phyloP scores from a whole-genome alignment of 306 rosid species.

The Sicyos edulis region DNA sequence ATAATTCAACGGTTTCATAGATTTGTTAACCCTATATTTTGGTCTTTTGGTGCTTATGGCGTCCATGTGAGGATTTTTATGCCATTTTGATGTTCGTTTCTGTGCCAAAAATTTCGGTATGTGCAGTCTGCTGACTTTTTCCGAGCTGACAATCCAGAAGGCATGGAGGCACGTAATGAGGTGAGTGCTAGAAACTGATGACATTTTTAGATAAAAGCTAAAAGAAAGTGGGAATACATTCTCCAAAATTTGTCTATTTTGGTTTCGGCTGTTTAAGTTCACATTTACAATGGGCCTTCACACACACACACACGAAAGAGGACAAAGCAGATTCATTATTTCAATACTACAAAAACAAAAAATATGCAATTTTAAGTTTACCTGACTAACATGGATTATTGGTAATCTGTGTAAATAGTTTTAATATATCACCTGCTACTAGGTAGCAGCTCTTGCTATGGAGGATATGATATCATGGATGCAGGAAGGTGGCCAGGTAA shows the following conservation, averaged over 20 bases:
- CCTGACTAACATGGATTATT: slow-evolving; percentile 25
- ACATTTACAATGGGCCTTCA: background rate
- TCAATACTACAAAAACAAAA: background rate
- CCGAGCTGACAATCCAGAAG: slow-evolving; percentile 96
- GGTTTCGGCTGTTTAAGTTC: background rate
- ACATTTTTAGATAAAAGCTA: slow-evolving; percentile 16
- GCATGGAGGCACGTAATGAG: slow-evolving; percentile 96
- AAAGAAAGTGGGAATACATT: background rate
- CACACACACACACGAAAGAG: background rate
- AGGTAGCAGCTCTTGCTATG: slow-evolving; percentile 99
- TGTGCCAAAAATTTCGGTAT: slow-evolving; percentile 25
- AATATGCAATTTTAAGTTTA: slow-evolving; percentile 9
- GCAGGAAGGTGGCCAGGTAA: slow-evolving; percentile 99
- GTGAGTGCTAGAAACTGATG: slow-evolving; percentile 38
- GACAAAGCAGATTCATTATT: background rate
- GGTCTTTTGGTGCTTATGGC: background rate
- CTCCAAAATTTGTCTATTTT: background rate
- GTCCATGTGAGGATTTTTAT: background rate
- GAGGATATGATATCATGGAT: slow-evolving; percentile 99
- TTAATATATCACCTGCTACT: slow-evolving; percentile 92
- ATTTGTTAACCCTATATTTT: background rate
- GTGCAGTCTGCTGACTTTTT: slow-evolving; percentile 95
- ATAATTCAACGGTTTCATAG: no score
- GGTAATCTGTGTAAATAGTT: slow-evolving; percentile 68
- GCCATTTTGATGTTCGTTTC: slow-evolving; percentile 22